Evolutionary conservation across 2,329 filamentous ascomycete genomes (phyloP).

Genomic region (Fulvia fulva): DNA sequence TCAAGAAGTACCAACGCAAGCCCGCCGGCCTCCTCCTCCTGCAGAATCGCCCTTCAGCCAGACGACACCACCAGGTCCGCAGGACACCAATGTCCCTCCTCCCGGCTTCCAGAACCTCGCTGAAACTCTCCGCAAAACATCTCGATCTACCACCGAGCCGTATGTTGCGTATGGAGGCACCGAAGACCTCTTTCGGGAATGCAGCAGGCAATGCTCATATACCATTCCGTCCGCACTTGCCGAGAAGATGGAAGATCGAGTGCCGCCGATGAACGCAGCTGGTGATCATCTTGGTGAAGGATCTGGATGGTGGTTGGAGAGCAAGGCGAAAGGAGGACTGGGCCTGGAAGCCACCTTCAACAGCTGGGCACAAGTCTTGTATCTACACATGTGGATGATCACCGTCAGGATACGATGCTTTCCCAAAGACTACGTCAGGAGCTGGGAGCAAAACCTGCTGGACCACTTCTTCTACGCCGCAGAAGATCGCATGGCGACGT

Average conservation of each 20-base stretch:
- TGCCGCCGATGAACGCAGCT: slow-evolving; percentile 66
- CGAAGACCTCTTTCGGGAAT: slow-evolving; percentile 72
- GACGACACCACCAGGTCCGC: slow-evolving; percentile 11
- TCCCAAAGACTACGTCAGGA: slow-evolving; percentile 62
- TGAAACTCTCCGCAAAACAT: slow-evolving; percentile 21
- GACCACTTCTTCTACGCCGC: slow-evolving; percentile 94
- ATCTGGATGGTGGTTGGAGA: slow-evolving; percentile 72
- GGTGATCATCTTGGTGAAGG: slow-evolving; percentile 80
- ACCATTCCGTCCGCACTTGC: slow-evolving; percentile 61
- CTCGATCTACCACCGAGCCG: slow-evolving; percentile 50
- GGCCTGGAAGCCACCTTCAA: slow-evolving; percentile 82
- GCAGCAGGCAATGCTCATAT: slow-evolving; percentile 70
- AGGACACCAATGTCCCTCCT: slow-evolving; percentile 11
- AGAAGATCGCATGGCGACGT: slow-evolving; percentile 76
- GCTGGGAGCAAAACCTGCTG: slow-evolving; percentile 84
- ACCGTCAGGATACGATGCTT: slow-evolving; percentile 79
- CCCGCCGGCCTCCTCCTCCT: not conserved
- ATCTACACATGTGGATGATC: slow-evolving; percentile 92
- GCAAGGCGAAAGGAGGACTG: slow-evolving; percentile 45
- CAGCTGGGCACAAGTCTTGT: slow-evolving; percentile 93
- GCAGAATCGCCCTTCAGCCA: not conserved
- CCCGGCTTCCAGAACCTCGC: slow-evolving; percentile 25
- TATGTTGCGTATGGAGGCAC: slow-evolving; percentile 80
- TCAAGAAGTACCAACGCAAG: slow-evolving; percentile 5
- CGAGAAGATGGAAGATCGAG: slow-evolving; percentile 54